phyloP scores from a whole-genome alignment of 106 monocot genomes.

The Dioscorea dumetorum region DNA sequence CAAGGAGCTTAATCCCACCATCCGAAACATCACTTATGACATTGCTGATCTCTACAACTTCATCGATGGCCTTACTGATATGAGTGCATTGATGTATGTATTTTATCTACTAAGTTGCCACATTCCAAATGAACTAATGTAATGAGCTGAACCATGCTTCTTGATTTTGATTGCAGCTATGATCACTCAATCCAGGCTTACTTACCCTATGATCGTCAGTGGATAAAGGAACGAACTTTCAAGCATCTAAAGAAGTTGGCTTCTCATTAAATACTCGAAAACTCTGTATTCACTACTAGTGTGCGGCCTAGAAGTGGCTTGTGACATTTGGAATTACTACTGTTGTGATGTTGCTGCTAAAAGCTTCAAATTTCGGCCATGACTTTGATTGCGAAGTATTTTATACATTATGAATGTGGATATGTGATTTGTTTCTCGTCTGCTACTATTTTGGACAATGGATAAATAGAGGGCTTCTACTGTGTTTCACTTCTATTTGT shows the following conservation, averaged over 20 bases:
- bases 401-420: too few relatives aligned
- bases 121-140: neutral
- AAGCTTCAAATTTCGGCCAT: too few relatives aligned
- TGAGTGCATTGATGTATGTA: constrained; percentile 70
- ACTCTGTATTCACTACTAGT: neutral
- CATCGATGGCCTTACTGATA: constrained; percentile 54
- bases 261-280: neutral
- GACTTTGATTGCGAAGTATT: too few relatives aligned
- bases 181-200: constrained; percentile 63
- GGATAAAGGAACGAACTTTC: constrained; percentile 59
- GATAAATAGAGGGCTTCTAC: too few relatives aligned
- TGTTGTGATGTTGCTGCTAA: too few relatives aligned
- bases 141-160: constrained; percentile 1
- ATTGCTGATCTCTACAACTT: constrained; percentile 77
- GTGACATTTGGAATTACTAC: too few relatives aligned
- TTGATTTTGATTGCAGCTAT: constrained; percentile 22
- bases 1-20: constrained; percentile 64
- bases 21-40: constrained; percentile 60
- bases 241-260: constrained; percentile 60
- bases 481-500: too few relatives aligned
- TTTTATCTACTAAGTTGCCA: neutral
- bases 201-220: constrained; percentile 59
- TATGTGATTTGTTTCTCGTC: too few relatives aligned
- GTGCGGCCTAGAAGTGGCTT: neutral
- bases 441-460: too few relatives aligned